These are phyloP conservation scores for Amphicarpaea edgeworthii DNA, from an alignment of 306 rosid genomes.

Conservation along the genomic window DNA sequence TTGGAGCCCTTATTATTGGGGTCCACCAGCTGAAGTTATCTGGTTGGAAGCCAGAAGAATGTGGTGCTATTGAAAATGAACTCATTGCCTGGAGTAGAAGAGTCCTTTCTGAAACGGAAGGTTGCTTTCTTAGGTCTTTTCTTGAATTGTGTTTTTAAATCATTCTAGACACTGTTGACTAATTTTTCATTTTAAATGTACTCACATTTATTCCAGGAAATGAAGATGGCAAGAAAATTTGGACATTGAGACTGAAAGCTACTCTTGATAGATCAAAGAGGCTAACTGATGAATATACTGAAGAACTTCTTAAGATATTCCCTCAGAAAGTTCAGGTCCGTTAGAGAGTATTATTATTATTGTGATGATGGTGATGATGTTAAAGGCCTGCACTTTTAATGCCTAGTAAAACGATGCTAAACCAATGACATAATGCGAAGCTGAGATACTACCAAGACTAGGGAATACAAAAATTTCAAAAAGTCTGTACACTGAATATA, in stretches of 20 bases:
- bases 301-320: conserved; percentile 92
- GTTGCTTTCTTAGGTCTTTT: conserved; percentile 47
- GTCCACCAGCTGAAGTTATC: conserved; percentile 82
- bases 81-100: conserved; percentile 84
- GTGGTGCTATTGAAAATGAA: conserved; percentile 87
- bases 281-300: conserved; percentile 95
- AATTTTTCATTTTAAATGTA: conserved; percentile 33
- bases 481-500: conserved; percentile 1
- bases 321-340: conserved; percentile 86
- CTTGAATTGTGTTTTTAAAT: conserved; percentile 24
- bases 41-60: conserved; percentile 91
- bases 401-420: conserved; percentile 11
- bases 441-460: conserved; percentile 28
- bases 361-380: conserved; percentile 31
- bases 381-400: conserved; percentile 32
- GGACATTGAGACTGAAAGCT: conserved; percentile 93
- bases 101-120: conserved; percentile 89
- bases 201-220: conserved; percentile 58
- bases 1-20: conserved; percentile 80
- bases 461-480: conserved; percentile 18
- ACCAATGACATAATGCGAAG: conserved; percentile 4
- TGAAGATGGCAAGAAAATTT: conserved; percentile 92
- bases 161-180: conserved; percentile 13
- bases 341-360: conserved; percentile 45
- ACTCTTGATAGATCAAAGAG: conserved; percentile 96